phyloP scores from a whole-genome alignment of 2,329 filamentous ascomycete genomes.

The Karstenula rhodostoma region DNA sequence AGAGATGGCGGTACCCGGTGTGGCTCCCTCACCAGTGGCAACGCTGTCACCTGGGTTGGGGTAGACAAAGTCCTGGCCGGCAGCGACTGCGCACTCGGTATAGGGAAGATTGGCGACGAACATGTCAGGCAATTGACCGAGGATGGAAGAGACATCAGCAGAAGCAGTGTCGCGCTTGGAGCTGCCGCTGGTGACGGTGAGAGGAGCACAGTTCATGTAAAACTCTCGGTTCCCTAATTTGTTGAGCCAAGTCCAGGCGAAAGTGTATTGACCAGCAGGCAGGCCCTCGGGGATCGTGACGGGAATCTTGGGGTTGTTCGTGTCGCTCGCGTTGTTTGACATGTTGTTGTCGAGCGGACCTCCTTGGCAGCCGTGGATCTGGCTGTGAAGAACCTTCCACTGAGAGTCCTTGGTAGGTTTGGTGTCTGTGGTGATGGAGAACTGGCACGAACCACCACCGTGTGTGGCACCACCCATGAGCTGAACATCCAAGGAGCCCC shows the following conservation, averaged over 20 bases:
- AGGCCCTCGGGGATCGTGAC: conserved; percentile 77
- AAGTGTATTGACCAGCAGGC: conserved; percentile 75
- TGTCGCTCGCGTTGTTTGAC: conserved; percentile 27
- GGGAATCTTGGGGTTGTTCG: conserved; percentile 70
- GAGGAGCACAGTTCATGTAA: conserved; percentile 94
- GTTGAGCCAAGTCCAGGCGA: conserved; percentile 97
- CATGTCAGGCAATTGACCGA: conserved; percentile 73
- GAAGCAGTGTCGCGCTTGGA: conserved; percentile 47
- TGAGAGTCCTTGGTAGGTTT: conserved; percentile 66
- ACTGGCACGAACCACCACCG: conserved; percentile 91
- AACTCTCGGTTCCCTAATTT: conserved; percentile 91
- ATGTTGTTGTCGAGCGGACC: conserved; percentile 56
- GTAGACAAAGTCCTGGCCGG: conserved; percentile 68
- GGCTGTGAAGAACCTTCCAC: conserved; percentile 91
- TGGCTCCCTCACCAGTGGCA: conserved; percentile 44
- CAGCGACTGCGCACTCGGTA: conserved; percentile 64
- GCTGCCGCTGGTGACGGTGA: conserved; percentile 66
- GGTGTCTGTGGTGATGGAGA: conserved; percentile 82
- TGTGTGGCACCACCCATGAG: conserved; percentile 70
- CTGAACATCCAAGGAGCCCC: conserved; percentile 58
- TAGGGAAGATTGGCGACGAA: conserved; percentile 73
- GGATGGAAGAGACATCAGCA: conserved; percentile 39
- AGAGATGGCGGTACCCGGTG: conserved; percentile 39
- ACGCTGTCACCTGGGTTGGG: conserved; percentile 68
- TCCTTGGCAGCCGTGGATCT: conserved; percentile 81